Base-by-base conservation (phyloP, 1,139 yeast genomes). In the Schwanniomyces etchellsii region DNA sequence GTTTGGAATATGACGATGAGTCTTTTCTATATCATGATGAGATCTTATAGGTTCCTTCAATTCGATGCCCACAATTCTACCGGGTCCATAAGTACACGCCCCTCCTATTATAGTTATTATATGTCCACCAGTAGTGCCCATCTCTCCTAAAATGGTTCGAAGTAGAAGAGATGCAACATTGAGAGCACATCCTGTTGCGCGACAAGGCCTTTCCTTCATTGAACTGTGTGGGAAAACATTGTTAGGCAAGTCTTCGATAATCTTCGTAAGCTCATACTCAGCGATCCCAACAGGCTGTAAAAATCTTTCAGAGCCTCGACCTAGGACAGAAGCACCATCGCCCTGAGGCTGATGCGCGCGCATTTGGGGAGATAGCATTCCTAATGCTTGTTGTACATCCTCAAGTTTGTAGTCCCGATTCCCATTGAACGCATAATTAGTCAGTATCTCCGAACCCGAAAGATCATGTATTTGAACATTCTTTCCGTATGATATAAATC, bases 151-250 rank as follows among this genome's bases (percentile, higher is more conserved):
- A 12, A 65, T 48, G 1, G 68, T 49, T 31, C 68, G 70, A 20
- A 81, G 48, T 7, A 81, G 46, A 27, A 69, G 60, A 2, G 73
- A 50, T 0, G 85, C 81, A n/a, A 81, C 57, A 39, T 75, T 74
- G 20, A 82, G 43, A 3, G 89, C 89, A 25, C 75, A 52, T 0
- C 91, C 93, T 0, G 86, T 77, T 16, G 80, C 65, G 41, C 89
- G 62, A 16, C 60, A 59, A 2, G 72, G 64, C 44, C 93, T 64
- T 38, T 70, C 68, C 32, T 59, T 62, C 28, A 64, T 62, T 14
- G 48, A 48, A 5, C 58, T 48, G 30, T 64, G 64, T 1, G 75
- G 71, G 52, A 81, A 81, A 1, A 73, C 54, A 43, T 80, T 82
- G 7, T 65, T 54, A 6, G 53, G 52, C 30, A 82, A 55, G 28